A percentile compares a stretch with the other conserved stretches of the same genome.
Evolutionary conservation across 805 yeast genomes (phyloP).

Genomic region (Candida yuanshanica): DNA sequence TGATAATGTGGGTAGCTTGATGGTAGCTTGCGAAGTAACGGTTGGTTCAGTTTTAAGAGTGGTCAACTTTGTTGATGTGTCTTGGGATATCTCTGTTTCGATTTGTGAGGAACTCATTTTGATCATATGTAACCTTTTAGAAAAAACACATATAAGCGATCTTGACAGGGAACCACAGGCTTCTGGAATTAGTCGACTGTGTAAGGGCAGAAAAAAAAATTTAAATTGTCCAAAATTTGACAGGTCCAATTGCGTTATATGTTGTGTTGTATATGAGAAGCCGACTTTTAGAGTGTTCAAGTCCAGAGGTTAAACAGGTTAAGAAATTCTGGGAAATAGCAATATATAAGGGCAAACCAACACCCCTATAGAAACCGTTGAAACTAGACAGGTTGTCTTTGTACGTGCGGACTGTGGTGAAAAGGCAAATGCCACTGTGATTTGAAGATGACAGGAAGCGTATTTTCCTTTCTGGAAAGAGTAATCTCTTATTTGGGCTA

Average conservation of each 20-base stretch:
- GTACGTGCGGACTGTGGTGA: constrained; percentile 3
- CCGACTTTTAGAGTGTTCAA: too few species aligned
- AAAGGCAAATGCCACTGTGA: constrained; percentile 1
- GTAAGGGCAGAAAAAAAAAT: too few species aligned
- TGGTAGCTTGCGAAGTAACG: neutral
- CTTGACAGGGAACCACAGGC: neutral
- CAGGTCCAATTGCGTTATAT: too few species aligned
- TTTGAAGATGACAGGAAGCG: neutral
- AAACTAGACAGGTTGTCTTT: neutral
- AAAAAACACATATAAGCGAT: neutral
- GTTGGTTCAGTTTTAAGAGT: neutral
- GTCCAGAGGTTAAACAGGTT: too few species aligned
- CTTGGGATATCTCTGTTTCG: neutral
- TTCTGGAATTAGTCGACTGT: too few species aligned
- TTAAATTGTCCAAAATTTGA: too few species aligned
- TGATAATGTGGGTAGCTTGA: neutral
- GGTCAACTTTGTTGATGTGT: neutral
- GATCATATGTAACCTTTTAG: too few species aligned
- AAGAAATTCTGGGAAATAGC: neutral
- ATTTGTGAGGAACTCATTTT: neutral
- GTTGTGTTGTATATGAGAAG: too few species aligned
- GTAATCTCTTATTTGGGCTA: neutral
- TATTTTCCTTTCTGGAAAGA: neutral
- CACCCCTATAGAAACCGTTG: neutral
- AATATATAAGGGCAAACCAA: too few species aligned